A percentile compares a stretch with the other conserved stretches of the same genome.
Conservation (phyloP, 768 basidiomycete genomes). For the Gelatoporia subvermispora region DNA sequence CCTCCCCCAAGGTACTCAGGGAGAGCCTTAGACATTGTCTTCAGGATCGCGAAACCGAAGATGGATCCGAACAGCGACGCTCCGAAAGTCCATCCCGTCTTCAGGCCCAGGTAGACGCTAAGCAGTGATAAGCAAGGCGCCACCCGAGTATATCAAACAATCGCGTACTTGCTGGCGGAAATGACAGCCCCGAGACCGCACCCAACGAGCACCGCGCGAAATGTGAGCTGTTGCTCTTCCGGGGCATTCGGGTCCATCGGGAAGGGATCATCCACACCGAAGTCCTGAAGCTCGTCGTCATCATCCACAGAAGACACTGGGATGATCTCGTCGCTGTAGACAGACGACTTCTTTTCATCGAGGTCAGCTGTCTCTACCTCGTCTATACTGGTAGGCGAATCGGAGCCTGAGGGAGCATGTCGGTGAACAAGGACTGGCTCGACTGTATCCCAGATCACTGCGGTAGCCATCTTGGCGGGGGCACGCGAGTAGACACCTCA, state of each 20-base stretch:
- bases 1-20: slow-evolving; percentile 15
- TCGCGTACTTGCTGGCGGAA: slow-evolving; percentile 16
- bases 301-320: slow-evolving; percentile 4
- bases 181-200: slow-evolving; percentile 16
- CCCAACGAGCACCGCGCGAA: slow-evolving; percentile 16
- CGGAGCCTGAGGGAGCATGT: too few relatives aligned
- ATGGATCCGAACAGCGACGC: slow-evolving; percentile 18
- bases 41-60: slow-evolving; percentile 19
- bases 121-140: not conserved
- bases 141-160: not conserved
- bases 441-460: too few relatives aligned
- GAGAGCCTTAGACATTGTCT: slow-evolving; percentile 12
- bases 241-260: slow-evolving; percentile 14
- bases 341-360: slow-evolving; percentile 7
- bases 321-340: not conserved
- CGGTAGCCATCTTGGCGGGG: too few relatives aligned
- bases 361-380: not conserved
- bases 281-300: slow-evolving; percentile 6
- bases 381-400: not conserved
- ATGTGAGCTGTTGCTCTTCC: slow-evolving; percentile 14
- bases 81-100: slow-evolving; percentile 19
- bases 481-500: too few relatives aligned
- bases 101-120: slow-evolving; percentile 17
- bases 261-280: slow-evolving; percentile 15
- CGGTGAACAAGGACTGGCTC: too few relatives aligned